Evolutionary conservation across 805 yeast genomes (phyloP).

Genomic region (Osmozyma mogii): DNA sequence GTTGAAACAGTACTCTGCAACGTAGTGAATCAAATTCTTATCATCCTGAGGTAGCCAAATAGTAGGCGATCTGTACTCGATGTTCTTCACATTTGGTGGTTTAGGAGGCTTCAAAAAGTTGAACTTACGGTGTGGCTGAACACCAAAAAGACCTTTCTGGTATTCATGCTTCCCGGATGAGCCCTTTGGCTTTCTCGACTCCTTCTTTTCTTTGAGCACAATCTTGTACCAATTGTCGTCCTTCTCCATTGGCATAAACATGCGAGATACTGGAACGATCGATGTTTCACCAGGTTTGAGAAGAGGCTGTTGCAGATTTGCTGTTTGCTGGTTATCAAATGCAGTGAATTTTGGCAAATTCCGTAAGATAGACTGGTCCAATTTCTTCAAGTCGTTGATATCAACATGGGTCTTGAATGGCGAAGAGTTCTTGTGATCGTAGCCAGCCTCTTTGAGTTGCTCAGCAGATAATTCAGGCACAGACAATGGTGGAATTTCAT

Average conservation of each 20-base stretch:
- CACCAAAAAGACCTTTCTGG: slow-evolving; percentile 55
- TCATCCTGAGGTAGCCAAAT: slow-evolving; percentile 97
- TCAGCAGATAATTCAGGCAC: slow-evolving; percentile 24
- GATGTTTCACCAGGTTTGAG: slow-evolving; percentile 21
- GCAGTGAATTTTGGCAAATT: slow-evolving; percentile 42
- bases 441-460: slow-evolving; percentile 18
- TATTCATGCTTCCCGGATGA: slow-evolving; percentile 27
- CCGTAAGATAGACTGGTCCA: slow-evolving; percentile 41
- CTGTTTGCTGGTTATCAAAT: slow-evolving; percentile 29
- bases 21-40: slow-evolving; percentile 65
- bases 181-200: neutral
- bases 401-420: slow-evolving; percentile 38
- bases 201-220: slow-evolving; percentile 34
- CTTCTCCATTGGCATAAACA: slow-evolving; percentile 56
- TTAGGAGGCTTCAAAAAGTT: slow-evolving; percentile 76
- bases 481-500: slow-evolving; percentile 19
- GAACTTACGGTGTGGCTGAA: slow-evolving; percentile 43
- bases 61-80: slow-evolving; percentile 82
- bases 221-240: slow-evolving; percentile 58
- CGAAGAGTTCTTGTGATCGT: neutral
- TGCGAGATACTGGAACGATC: slow-evolving; percentile 54
- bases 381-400: slow-evolving; percentile 32
- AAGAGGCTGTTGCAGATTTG: slow-evolving; percentile 9
- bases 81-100: slow-evolving; percentile 78
- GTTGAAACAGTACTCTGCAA: slow-evolving; percentile 80